Base-by-base conservation (phyloP, 106 monocot genomes). In the Dendrobium catenatum region DNA sequence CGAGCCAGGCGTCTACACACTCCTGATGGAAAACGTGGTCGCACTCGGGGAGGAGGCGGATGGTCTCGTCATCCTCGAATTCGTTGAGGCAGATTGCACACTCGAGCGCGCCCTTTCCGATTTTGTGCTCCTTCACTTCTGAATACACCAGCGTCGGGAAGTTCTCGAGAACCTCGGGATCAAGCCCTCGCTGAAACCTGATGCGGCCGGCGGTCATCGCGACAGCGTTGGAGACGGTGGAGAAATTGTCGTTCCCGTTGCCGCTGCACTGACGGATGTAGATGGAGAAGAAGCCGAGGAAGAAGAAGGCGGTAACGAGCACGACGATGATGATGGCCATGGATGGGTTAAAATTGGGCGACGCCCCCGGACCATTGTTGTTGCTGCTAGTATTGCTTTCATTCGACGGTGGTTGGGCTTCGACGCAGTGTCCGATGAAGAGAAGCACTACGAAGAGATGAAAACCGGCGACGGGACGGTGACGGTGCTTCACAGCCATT, bases 61-160 rank as follows among this genome's bases (percentile, higher is more conserved):
- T 87, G 4, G 77, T 85, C 61, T 99, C 99, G 51, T 92, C 87
- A 64, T 99, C 99, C 59, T 95, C 91, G 86, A 99, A 99, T 87
- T 99, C 99, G 76, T 79, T 79, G 67, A 99, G 56, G 78, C 99
- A 99, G 24, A 99, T 93, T 18, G 95, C 99, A 88, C 95, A 99
- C 86, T 99, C 95, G 7, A 99, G 87, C 44, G 87, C 76, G 7
- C 85, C 85, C 79, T 90, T 91, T 5, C 89, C 93, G 55, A 87
- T 55, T 82, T 95, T 98, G 82, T 84, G 88, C 43, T 61, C 89
- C 88, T 92, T 92, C 70, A 91, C 95, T 54, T 99, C 93, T 6
- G 98, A 88, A 85, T 99, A 99, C 16, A 87, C 82, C 64, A 95
- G 73, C 44, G 87, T 93, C n/a, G 98, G 98, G 84, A 99, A 89